Evolutionary conservation across 23 red algal genomes (phyloP).

Genomic region (Gracilaria vermiculophylla): DNA sequence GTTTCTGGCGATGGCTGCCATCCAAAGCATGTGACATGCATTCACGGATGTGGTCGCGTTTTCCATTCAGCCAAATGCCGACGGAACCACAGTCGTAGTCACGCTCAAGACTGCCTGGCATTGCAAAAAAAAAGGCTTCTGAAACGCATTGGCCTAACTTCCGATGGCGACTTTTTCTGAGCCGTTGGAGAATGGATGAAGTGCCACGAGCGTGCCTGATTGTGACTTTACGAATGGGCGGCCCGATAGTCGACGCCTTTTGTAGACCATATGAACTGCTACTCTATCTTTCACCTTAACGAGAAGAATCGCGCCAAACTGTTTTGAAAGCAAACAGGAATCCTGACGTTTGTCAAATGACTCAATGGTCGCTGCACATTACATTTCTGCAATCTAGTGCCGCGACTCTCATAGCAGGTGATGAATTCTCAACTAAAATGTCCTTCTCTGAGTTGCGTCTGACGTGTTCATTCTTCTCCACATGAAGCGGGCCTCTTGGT

Average conservation of each 20-base stretch:
- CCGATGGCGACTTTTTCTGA: slow-evolving; percentile 17
- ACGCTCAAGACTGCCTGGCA: slow-evolving; percentile 6
- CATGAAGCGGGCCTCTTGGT: not conserved
- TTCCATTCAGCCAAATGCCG: slow-evolving; percentile 28
- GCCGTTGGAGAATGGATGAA: not conserved
- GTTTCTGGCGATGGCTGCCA: not conserved
- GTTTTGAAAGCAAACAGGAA: not conserved
- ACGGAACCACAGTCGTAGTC: not conserved
- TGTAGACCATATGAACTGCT: no score
- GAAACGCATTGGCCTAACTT: not conserved
- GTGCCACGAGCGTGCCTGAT: no score
- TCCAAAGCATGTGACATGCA: not conserved
- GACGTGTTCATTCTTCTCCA: not conserved
- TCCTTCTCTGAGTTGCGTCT: not conserved
- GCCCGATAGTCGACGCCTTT: no score
- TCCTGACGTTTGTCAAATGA: not conserved
- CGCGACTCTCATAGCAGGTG: not conserved
- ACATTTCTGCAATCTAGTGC: no score
- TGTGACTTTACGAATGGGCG: no score
- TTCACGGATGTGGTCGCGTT: not conserved
- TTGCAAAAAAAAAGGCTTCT: not conserved
- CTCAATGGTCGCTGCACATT: not conserved
- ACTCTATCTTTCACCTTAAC: no score
- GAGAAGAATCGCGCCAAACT: not conserved
- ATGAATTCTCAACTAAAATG: not conserved